phyloP scores from a whole-genome alignment of 352 stramenopile species.

The Phytophthora aleatoria region DNA sequence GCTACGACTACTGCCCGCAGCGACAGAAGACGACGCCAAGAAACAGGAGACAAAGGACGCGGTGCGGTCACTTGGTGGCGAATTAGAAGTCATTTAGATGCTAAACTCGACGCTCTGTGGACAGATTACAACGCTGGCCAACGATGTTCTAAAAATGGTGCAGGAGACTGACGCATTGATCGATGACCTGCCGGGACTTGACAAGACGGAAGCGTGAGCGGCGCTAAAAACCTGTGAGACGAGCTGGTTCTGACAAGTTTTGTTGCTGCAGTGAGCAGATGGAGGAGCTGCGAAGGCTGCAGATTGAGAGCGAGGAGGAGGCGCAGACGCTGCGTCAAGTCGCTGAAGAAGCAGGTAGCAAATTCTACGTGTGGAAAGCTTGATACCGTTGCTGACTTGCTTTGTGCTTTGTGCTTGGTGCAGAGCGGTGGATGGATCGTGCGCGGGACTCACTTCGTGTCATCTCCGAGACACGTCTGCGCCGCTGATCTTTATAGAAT shows the following conservation, averaged over 20 bases:
- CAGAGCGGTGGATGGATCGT: constrained; percentile 84
- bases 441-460: constrained; percentile 82
- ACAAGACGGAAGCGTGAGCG: constrained; percentile 75
- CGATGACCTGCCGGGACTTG: constrained; percentile 79
- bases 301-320: constrained; percentile 87
- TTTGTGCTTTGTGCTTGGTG: constrained; percentile 5
- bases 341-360: constrained; percentile 74
- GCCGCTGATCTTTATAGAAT: constrained; percentile 37
- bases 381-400: neutral
- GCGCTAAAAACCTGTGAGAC: neutral
- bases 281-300: constrained; percentile 74
- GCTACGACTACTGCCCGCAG: constrained; percentile 71
- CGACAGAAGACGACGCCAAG: constrained; percentile 47
- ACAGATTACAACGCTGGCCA: constrained; percentile 78
- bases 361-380: neutral
- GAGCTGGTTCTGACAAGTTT: neutral
- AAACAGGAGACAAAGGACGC: constrained; percentile 63
- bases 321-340: constrained; percentile 83
- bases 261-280: constrained; percentile 63
- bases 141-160: constrained; percentile 77
- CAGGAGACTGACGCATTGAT: constrained; percentile 84
- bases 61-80: constrained; percentile 24
- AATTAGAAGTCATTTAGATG: neutral
- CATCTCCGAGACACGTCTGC: constrained; percentile 81
- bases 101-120: constrained; percentile 11